Base-by-base conservation (phyloP, 169 alveolate species). In the Plasmodium blacklocki region DNA sequence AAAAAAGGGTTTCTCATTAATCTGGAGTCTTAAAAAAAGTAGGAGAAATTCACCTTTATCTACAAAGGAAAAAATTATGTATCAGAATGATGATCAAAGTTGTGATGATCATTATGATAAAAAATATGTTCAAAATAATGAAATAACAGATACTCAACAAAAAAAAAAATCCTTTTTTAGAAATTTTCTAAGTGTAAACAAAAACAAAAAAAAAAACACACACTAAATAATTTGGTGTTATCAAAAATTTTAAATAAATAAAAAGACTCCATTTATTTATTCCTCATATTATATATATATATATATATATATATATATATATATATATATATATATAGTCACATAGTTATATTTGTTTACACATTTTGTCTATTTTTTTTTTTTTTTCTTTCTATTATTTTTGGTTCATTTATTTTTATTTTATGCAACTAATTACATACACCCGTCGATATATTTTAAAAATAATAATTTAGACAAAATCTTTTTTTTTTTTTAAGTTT, bases 1-100 rank as follows among this genome's bases (percentile, higher is more conserved):
- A n/a, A 76, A 76, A 45, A 76, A 76, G 18, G 89, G 89, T 7
- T 76, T 76, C 59, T 76, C 89, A 56, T 23, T 76, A 76, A 64
- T 76, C 49, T 76, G 89, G 89, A 76, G 76, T 76, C 29, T 76
- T n/a, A 76, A 64, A 56, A 76, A 68, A n/a, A 47, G 64, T 50
- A 39, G 47, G 47, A 76, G 67, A 54, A 64, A 76, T 66, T 49
- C 89, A 32, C 75, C 64, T 8, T 18, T 64, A 14, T 76, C 78
- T 3, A 73, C 89, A 8, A 76, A 76, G 6, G 89, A 76, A 23
- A 58, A 63, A 58, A 76, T 76, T 7, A 32, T 64, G 89, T 64
- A 58, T 72, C 89, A 32, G 54, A 58, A 39, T 39, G 11, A 39
- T 39, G 47, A 39, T 39, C 47, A 39, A 39, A 39, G 47, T 39